Conservation (phyloP, 768 basidiomycete species). For the Candolleomyces aberdarensis region DNA sequence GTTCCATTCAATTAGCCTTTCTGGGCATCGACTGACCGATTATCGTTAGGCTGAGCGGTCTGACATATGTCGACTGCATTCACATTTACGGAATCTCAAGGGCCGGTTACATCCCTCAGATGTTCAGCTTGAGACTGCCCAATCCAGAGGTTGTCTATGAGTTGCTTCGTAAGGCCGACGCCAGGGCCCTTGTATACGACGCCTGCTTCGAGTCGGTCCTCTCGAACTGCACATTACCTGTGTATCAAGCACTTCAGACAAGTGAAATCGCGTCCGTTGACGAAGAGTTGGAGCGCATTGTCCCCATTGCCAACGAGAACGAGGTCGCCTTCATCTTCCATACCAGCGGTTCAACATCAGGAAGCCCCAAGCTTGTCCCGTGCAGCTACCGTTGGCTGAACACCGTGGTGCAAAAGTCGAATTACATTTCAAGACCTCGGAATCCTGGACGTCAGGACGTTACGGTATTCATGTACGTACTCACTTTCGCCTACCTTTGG, state of each 20-base stretch:
- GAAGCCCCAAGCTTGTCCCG: constrained; percentile 75
- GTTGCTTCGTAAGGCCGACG: constrained; percentile 58
- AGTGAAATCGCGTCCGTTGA: constrained; percentile 33
- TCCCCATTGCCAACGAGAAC: constrained; percentile 26
- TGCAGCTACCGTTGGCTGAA: constrained; percentile 67
- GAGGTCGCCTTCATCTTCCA: constrained; percentile 70
- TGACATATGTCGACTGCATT: constrained; percentile 66
- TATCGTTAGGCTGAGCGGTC: constrained; percentile 61
- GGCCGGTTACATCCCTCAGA: constrained; percentile 74
- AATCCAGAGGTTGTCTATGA: constrained; percentile 71
- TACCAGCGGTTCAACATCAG: constrained; percentile 82
- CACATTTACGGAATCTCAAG: constrained; percentile 74
- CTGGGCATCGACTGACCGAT: constrained; percentile 2
- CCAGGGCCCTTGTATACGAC: constrained; percentile 65
- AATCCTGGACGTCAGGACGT: constrained; percentile 60
- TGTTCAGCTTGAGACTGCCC: constrained; percentile 76
- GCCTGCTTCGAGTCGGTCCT: constrained; percentile 47
- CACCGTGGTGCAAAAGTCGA: constrained; percentile 59
- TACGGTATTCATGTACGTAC: constrained; percentile 66
- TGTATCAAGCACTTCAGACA: constrained; percentile 41
- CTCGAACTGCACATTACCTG: constrained; percentile 45
- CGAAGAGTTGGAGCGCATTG: constrained; percentile 41
- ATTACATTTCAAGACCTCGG: constrained; percentile 45
- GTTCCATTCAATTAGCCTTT: constrained; percentile 18
- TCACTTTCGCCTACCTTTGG: constrained; percentile 17